Evolutionary conservation across 1,139 yeast genomes (phyloP), one percentile per base, ranked within the genome.

Genomic region (Candida anutae): DNA sequence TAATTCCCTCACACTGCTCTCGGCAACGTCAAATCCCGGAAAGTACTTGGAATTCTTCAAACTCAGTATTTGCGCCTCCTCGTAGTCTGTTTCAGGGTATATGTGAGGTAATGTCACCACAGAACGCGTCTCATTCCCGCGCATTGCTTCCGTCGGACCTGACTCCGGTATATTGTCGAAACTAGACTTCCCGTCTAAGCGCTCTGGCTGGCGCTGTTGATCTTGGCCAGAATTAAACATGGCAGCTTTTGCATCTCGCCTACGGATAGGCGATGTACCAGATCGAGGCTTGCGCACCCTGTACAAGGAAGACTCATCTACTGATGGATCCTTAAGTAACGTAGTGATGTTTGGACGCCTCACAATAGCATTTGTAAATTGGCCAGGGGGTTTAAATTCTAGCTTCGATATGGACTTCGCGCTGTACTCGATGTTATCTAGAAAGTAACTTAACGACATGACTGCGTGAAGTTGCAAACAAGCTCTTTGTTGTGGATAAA

Each of bases 301-400:
- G 40, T 74, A 75, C 24, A 77, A 46, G 3, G 66, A 52, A 16
- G 58, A 67, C 39, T 77, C 87, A 27, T 67, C 69, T 1, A 47
- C 47, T 19, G 73, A 72, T 2, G 82, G 74, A 46, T 77, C 85
- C 37, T 77, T 64, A 18, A 79, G 55, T 22, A 78, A 53, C n/a
- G 63, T 53, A 5, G 79, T 74, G 33, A 77, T 74, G 21, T 69
- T 68, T 1, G 78, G 78, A 20, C 66, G 56, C 19, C 61, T 53
- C 8, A 74, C 61, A 13, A 77, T 55, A 5, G 87, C 76, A 42
- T 77, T 77, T 22, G 84, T 74, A 50, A 78, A 79, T 20, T 74
- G 64, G 2, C 83, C 82, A 0, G 81, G 69, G 0, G 65, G 58
- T 3, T 61, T 47, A 43, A 75, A 75, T 30, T 66, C 50, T 6